Evolutionary conservation across 2,329 filamentous ascomycete species (phyloP).

Genomic region (Xylariaceae sp.): DNA sequence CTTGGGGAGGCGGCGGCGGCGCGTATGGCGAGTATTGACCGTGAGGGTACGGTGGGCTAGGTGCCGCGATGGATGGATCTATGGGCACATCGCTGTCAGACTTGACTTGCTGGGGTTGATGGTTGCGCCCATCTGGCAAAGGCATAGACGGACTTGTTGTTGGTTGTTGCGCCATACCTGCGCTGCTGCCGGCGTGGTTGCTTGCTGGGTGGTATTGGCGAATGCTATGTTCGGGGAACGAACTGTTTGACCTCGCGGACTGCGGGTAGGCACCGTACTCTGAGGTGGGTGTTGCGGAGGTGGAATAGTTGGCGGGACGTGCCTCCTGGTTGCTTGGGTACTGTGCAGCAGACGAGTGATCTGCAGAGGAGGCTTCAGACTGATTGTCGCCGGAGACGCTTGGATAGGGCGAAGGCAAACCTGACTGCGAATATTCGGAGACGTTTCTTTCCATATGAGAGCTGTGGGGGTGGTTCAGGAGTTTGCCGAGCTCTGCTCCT

Average conservation of each 20-base stretch:
- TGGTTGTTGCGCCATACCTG: conserved; percentile 97
- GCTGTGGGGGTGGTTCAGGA: conserved; percentile 30
- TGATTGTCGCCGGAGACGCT: conserved; percentile 61
- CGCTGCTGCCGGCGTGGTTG: conserved; percentile 65
- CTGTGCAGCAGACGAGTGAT: conserved; percentile 89
- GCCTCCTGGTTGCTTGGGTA: conserved; percentile 80
- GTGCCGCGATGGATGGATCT: conserved; percentile 96
- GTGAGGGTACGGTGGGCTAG: conserved; percentile 85
- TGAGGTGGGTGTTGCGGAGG: conserved; percentile 77
- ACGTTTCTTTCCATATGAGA: conserved; percentile 55
- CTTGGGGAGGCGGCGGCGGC: conserved; percentile 69
- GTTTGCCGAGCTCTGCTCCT: conserved; percentile 30
- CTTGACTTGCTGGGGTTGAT: conserved; percentile 72
- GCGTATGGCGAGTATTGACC: conserved; percentile 82
- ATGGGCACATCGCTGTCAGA: conserved; percentile 97
- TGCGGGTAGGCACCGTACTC: conserved; percentile 78
- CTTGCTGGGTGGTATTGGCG: conserved; percentile 76
- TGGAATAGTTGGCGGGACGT: conserved; percentile 64
- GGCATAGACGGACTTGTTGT: conserved; percentile 95
- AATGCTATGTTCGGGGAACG: conserved; percentile 83
- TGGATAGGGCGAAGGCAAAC: conserved; percentile 72
- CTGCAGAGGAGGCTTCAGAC: conserved; percentile 84
- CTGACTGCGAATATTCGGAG: conserved; percentile 79
- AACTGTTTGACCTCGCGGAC: conserved; percentile 67
- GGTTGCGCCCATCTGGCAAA: conserved; percentile 74